phyloP scores from a whole-genome alignment of 441 rosid species.

The Populus hybrid region DNA sequence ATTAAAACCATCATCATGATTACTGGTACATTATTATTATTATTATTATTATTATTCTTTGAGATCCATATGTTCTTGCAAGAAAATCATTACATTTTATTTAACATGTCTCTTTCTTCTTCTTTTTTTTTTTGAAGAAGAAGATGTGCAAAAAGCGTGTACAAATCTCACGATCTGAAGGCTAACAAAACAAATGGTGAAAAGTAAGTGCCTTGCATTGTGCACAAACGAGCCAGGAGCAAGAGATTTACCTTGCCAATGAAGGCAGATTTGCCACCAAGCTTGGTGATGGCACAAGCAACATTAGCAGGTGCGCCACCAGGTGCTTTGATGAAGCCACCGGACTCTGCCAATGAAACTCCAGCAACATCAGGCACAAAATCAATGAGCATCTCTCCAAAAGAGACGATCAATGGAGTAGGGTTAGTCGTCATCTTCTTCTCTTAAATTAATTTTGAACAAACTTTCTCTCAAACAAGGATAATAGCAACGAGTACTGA shows the following conservation, averaged over 20 bases:
- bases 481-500: not conserved
- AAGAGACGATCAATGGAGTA: conserved; percentile 44
- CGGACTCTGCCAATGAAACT: conserved; percentile 65
- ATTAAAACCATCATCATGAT: not conserved
- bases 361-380: conserved; percentile 66
- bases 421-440: conserved; percentile 21
- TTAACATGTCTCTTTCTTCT: not conserved
- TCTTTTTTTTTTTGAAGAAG: not conserved
- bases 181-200: not conserved
- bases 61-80: not conserved
- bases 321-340: conserved; percentile 63
- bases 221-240: not conserved
- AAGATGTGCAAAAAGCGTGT: not conserved
- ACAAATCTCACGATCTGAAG: not conserved
- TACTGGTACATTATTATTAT: too few relatives aligned
- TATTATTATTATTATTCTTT: too few relatives aligned
- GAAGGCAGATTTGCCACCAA: conserved; percentile 67
- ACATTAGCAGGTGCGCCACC: conserved; percentile 90
- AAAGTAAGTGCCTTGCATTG: not conserved
- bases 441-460: not conserved
- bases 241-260: conserved; percentile 52
- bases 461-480: not conserved
- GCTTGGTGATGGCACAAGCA: conserved; percentile 71
- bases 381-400: conserved; percentile 80
- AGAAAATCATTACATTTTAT: not conserved